Conservation (phyloP, 805 yeast species). For the Pichia californica region DNA sequence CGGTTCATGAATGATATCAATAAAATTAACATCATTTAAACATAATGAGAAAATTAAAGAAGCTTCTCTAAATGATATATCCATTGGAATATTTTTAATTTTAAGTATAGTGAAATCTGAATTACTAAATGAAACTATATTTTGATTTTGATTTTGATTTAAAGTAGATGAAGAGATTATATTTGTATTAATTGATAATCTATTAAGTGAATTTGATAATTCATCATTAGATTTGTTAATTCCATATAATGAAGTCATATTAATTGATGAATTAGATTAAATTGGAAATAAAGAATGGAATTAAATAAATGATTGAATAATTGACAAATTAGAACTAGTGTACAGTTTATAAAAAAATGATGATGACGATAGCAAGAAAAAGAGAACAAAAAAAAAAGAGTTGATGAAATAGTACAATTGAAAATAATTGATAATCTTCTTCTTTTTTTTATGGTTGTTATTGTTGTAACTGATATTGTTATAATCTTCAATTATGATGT, state of each 20-base stretch:
- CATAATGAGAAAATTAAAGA: constrained; percentile 62
- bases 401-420: too few species aligned
- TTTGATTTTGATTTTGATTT: background rate
- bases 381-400: too few species aligned
- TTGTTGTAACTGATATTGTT: too few species aligned
- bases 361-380: too few species aligned
- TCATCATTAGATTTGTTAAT: constrained; percentile 11
- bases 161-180: background rate
- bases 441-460: too few species aligned
- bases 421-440: too few species aligned
- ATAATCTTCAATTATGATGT: too few species aligned
- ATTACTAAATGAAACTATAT: too few species aligned
- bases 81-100: constrained; percentile 55
- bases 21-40: constrained; percentile 44
- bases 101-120: constrained; percentile 24
- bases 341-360: too few species aligned
- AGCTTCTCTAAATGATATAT: constrained; percentile 61
- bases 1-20: constrained; percentile 31
- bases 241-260: constrained; percentile 4
- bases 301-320: background rate
- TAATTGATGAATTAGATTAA: background rate
- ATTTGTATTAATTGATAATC: constrained; percentile 9
- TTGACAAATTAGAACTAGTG: too few species aligned
- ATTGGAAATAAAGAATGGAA: background rate
- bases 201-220: constrained; percentile 10